Conservation (phyloP, 2,329 filamentous ascomycete species). For the Tolypocladium tropicale region DNA sequence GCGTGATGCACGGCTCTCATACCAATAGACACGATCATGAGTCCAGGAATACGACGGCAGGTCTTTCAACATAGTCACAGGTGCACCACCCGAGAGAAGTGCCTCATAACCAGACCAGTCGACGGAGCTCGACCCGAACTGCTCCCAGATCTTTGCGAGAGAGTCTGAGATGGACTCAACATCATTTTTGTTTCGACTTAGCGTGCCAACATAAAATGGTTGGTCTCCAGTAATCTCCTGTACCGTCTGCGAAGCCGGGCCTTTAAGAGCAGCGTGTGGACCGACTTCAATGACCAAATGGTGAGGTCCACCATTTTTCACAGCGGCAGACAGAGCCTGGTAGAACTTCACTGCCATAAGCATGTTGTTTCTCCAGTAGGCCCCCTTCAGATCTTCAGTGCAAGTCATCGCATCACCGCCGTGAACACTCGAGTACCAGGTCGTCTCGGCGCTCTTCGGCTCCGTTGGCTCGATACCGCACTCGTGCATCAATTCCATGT, state of each 20-base stretch:
- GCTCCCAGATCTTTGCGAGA: not conserved
- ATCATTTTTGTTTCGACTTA: not conserved
- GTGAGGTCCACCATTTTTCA: not conserved
- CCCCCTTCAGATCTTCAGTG: not conserved
- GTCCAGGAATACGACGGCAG: not conserved
- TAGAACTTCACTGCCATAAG: not conserved
- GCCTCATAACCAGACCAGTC: not conserved
- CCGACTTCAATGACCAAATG: not conserved
- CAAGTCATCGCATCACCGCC: not conserved
- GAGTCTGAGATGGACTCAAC: not conserved
- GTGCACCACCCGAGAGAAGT: not conserved
- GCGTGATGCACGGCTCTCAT: not conserved
- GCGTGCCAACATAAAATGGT: not conserved
- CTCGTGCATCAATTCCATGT: not conserved
- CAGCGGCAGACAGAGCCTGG: not conserved
- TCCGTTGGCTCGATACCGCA: not conserved
- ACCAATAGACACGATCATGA: not conserved
- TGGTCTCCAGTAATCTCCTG: not conserved
- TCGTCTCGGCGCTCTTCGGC: not conserved
- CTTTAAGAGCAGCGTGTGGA: not conserved
- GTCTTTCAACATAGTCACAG: not conserved
- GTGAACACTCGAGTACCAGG: not conserved
- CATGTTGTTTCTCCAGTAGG: not conserved
- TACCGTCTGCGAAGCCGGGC: not conserved
- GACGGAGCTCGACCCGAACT: not conserved